Evolutionary conservation across 2,329 filamentous ascomycete genomes (phyloP), one percentile per base, ranked within the genome.

Genomic region (Neodidymelliopsis sp.): DNA sequence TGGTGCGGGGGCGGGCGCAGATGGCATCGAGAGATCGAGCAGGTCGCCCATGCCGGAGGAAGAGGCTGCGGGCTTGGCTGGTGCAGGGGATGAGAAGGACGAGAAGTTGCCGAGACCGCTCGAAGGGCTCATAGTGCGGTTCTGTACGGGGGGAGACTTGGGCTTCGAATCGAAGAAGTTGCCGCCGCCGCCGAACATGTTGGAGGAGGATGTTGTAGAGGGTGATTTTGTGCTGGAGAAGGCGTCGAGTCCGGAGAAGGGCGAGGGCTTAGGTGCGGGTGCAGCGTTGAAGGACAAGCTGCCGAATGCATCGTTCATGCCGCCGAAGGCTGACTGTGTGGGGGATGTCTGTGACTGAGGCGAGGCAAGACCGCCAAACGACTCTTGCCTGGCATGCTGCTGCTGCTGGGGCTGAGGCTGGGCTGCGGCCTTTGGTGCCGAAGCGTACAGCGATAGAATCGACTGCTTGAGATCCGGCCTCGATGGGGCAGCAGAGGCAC

Each of bases 391-490:
- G 25, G 79, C 77, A 68, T 88, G 86, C 22, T 75, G 70, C 16
- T 73, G 70, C n/a, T n/a, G 47, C 35, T 50, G 47, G 27, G 77
- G 68, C 45, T 76, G 76, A 45, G 80, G 76, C 31, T 80, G 75
- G 8, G 84, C 59, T 61, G 89, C 88, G n/a, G 90, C 85, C 67
- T 91, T 89, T 1, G 91, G 89, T 4, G 85, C 84, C 6, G 90
- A 89, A 9, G 92, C 91, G 70, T 99, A 99, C 12, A 99, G 82
- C 6, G 94, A 99, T 37, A 99, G 77, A 53, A 99, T 99, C 2
- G 93, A 97, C 74, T 97, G 93, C 75, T 99, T 99, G 52, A 99
- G 79, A 69, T 99, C 94, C 2, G 93, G 92, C 54, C 94, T 83
- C 34, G 91, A 95, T 62, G 89, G 86, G 10, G 82, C 81, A 13